Conservation (phyloP, 805 yeast genomes). For the Pichia deserticola region DNA sequence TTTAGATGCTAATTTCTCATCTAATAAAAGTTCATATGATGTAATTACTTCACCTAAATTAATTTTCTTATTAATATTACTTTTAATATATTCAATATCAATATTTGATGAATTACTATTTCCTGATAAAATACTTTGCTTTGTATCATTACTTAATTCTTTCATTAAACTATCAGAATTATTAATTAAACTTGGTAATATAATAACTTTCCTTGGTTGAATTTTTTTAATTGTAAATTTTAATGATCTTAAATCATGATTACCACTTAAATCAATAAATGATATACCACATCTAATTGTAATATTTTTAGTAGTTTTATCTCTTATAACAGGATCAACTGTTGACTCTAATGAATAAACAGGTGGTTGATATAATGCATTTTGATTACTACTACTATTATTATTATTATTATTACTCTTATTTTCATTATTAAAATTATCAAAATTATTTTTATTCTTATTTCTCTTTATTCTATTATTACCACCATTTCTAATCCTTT, state of each 20-base stretch:
- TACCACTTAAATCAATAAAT: conserved; percentile 74
- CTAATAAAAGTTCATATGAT: conserved; percentile 57
- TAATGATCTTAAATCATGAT: conserved; percentile 77
- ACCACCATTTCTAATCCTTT: conserved; percentile 21
- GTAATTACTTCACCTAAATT: conserved; percentile 47
- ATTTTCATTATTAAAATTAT: background rate
- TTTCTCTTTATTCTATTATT: conserved; percentile 12
- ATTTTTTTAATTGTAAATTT: conserved; percentile 69
- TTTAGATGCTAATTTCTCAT: conserved; percentile 50
- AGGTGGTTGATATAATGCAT: conserved; percentile 10
- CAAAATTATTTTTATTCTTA: conserved; percentile 23
- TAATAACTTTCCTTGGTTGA: conserved; percentile 71
- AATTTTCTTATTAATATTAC: conserved; percentile 33
- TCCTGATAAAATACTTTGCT: conserved; percentile 8
- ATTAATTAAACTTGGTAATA: conserved; percentile 22
- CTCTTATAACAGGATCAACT: conserved; percentile 18
- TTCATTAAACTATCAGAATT: conserved; percentile 17
- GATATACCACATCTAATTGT: conserved; percentile 62
- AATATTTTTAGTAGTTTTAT: conserved; percentile 18
- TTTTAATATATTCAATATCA: conserved; percentile 24
- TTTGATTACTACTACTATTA: too few relatives aligned
- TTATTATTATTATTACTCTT: background rate
- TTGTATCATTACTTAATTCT: conserved; percentile 16
- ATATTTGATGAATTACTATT: conserved; percentile 15
- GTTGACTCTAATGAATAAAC: conserved; percentile 20